Base-by-base conservation (phyloP, 169 alveolate species). In the Eimeria tenella region DNA sequence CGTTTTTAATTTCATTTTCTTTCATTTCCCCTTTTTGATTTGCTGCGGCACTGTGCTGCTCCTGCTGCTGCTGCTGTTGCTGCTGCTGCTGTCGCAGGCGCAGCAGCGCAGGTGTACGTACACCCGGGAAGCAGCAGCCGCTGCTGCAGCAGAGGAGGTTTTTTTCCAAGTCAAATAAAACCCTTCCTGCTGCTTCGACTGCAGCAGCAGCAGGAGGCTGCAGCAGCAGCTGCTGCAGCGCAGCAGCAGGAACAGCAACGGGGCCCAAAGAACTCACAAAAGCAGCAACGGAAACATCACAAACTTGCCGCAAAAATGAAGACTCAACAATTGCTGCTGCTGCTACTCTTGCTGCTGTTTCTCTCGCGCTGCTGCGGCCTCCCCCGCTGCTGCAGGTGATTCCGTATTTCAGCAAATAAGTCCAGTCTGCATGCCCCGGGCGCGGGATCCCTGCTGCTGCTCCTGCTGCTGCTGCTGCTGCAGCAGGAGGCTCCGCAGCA, bases 341-440 rank as follows among this genome's bases (percentile, higher is more conserved):
- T 60, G 96, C 95, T 7, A 97, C 98, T 70, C 98, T 81, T 31
- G 96, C 98, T 21, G 95, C 93, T 11, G 98, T 97, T 90, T 97
- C 98, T 21, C 98, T 71, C 5, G 98, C 98, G 65, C 96, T 93
- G 60, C 97, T 93, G 62, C 98, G 96, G 56, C 98, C 98, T 6
- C 98, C 98, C 17, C 98, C 98, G 90, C 97, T 96, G 71, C 94
- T 90, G 65, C 97, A 96, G 62, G 93, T 93, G 1, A 95, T 63
- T 13, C 96, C 96, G 42, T 96, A 96, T 77, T 96, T 96, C 15
- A 90, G 79, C 58, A 93, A 77, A 79, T 97, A 97, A 9, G 98
- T 95, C 92, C 87, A 95, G 83, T 97, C 98, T 19, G 98, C 98
- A 86, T 97, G 98, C 3, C 98, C 98, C 1, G 98, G 98, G 19